Evolutionary conservation across 2,329 filamentous ascomycete species (phyloP).

Genomic region (Fusarium hainanense): DNA sequence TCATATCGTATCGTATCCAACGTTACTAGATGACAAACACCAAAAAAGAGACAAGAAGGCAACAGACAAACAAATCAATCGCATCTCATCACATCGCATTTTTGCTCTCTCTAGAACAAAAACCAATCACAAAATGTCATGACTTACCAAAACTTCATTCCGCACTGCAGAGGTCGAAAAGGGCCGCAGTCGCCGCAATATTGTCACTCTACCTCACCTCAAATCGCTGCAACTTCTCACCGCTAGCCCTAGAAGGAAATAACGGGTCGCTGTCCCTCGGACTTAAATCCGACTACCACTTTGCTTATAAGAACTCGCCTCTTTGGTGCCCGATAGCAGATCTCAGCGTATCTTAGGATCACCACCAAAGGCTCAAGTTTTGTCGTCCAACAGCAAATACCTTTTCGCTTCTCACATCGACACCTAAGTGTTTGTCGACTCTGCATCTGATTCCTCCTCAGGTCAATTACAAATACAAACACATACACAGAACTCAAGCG

Average conservation of each 20-base stretch:
- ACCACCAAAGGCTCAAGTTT: background rate
- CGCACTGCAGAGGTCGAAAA: slow-evolving; percentile 10
- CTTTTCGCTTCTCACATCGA: background rate
- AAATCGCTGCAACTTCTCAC: slow-evolving; percentile 25
- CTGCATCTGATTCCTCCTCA: background rate
- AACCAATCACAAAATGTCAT: slow-evolving; percentile 31
- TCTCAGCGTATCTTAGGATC: slow-evolving; percentile 2
- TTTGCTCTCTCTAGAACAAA: background rate
- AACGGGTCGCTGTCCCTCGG: slow-evolving; percentile 24
- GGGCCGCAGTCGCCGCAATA: slow-evolving; percentile 32
- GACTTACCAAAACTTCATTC: slow-evolving; percentile 29
- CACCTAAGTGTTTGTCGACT: background rate
- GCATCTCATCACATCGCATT: background rate
- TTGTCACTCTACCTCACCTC: background rate
- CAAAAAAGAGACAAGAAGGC: slow-evolving; percentile 6
- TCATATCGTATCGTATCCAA: background rate
- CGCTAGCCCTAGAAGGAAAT: slow-evolving; percentile 32
- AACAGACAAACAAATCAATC: slow-evolving; percentile 7
- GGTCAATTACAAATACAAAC: slow-evolving; percentile 33
- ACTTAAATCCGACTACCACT: slow-evolving; percentile 22
- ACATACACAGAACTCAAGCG: slow-evolving; percentile 3
- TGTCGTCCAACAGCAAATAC: background rate
- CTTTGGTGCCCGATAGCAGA: slow-evolving; percentile 13
- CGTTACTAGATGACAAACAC: slow-evolving; percentile 18
- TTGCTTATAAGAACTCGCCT: slow-evolving; percentile 19